phyloP scores from a whole-genome alignment of 306 rosid species.

The Cucumis cinereus region DNA sequence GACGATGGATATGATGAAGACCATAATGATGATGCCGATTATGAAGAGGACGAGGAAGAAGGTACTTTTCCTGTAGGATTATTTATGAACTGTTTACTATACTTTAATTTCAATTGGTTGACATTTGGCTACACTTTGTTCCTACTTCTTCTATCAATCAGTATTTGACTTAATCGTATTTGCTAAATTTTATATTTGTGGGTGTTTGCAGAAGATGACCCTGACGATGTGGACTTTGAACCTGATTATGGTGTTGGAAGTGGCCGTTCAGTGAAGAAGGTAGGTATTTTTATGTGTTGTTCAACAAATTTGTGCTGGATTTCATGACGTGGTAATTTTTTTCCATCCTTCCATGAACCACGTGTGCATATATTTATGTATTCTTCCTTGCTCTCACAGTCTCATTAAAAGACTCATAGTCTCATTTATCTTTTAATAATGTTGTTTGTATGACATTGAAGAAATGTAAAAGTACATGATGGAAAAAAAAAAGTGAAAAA shows the following conservation, averaged over 20 bases:
- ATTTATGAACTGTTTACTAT: not conserved
- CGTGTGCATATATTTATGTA: not conserved
- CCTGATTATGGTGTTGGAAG: constrained; percentile 40
- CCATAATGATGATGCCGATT: constrained; percentile 64
- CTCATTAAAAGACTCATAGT: not conserved
- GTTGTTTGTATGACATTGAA: not conserved
- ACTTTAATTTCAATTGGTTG: not conserved
- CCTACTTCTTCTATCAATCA: not conserved
- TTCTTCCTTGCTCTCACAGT: not conserved
- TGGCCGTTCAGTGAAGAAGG: constrained; percentile 67
- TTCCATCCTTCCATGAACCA: not conserved
- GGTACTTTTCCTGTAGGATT: constrained; percentile 27
- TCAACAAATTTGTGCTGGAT: not conserved
- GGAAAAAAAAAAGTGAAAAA: not conserved
- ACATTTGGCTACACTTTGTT: not conserved
- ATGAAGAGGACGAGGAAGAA: constrained; percentile 83
- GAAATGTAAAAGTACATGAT: not conserved
- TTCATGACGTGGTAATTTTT: not conserved
- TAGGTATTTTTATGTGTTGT: constrained; percentile 3
- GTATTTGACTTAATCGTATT: not conserved
- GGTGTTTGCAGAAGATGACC: constrained; percentile 81
- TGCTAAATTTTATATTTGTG: constrained; percentile 1
- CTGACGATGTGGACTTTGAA: constrained; percentile 89
- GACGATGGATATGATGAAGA: constrained; percentile 21
- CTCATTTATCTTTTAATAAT: not conserved